Base-by-base conservation (phyloP, 1,139 yeast species). In the Pichia sp. region DNA sequence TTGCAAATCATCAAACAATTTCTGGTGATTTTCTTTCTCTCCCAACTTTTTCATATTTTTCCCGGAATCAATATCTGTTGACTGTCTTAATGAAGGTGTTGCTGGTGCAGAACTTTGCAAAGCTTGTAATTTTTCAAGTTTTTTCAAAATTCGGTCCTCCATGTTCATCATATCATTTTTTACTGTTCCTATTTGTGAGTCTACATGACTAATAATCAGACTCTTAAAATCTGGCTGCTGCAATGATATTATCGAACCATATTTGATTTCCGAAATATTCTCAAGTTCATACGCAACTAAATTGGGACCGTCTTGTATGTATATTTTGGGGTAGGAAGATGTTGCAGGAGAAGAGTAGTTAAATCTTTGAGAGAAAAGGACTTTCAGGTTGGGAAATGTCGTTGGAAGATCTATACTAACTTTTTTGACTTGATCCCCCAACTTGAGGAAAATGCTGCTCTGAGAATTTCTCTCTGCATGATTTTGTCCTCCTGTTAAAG, bases 361-460 rank as follows among this genome's bases (percentile, higher is more conserved):
- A 72, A 90, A 92, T 64, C 84, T 88, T 64, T 92, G 96, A 26
- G 90, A 89, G 67, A 92, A 93, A 36, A 87, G 71, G 1, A 90
- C 75, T 51, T 95, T 76, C 46, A 92, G 67, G 5, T 75, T 69
- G 1, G 78, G 72, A 0, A 83, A 65, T 1, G 69, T 63, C 1
- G 64, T 61, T 3, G 71, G 70, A 15, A 65, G 51, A 8, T 47
- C 49, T 1, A 68, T 32, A 1, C 54, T 45, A 1, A 80, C 82
- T 64, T 86, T 88, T 65, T 87, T 89, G 0, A 87, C 85, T 51
- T 75, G 75, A 29, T 77, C 79, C 13, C 81, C 82, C 15, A 85
- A 67, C 55, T 81, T 81, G 48, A 67, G 47, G 50, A 49, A 66
- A 7, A 66, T 47, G 6, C n/a, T 16, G 16, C n/a, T 16, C n/a